These are phyloP conservation scores for Metschnikowia colocasiae DNA, from an alignment of 805 yeast species.

Conservation along the genomic window DNA sequence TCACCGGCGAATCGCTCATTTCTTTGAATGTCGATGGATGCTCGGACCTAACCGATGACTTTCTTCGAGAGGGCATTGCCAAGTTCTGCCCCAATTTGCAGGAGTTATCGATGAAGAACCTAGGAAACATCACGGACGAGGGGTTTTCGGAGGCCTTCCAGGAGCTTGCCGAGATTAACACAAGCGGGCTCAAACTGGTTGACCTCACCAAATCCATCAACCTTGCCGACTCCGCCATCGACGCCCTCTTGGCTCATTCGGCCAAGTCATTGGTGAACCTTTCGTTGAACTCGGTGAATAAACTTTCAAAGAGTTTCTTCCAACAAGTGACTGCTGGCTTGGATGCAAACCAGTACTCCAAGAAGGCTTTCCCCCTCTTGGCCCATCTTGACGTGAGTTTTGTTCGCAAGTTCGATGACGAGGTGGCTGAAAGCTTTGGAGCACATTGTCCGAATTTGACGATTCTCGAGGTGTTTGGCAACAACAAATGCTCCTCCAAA, in stretches of 20 bases:
- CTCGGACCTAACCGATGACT: conserved; percentile 61
- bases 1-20: conserved; percentile 58
- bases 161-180: conserved; percentile 46
- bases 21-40: conserved; percentile 71
- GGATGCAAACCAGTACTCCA: conserved; percentile 18
- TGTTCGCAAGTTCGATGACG: conserved; percentile 71
- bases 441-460: conserved; percentile 58
- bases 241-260: conserved; percentile 60
- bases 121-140: conserved; percentile 67
- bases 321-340: conserved; percentile 24
- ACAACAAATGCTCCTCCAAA: conserved; percentile 59
- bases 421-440: conserved; percentile 53
- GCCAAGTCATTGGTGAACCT: conserved; percentile 63
- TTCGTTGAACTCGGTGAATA: conserved; percentile 68
- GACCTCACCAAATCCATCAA: conserved; percentile 63
- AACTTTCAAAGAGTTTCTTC: conserved; percentile 50
- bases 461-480: conserved; percentile 77
- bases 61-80: conserved; percentile 53
- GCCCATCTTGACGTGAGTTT: conserved; percentile 76
- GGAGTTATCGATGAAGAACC: conserved; percentile 51
- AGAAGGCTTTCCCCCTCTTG: conserved; percentile 49
- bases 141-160: conserved; percentile 59
- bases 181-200: conserved; percentile 56
- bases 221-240: conserved; percentile 59
- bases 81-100: conserved; percentile 57